A percentile compares a stretch with the other conserved stretches of the same genome.
Evolutionary conservation across 2,329 filamentous ascomycete species (phyloP).

Genomic region (Clarireedia monteithiana): DNA sequence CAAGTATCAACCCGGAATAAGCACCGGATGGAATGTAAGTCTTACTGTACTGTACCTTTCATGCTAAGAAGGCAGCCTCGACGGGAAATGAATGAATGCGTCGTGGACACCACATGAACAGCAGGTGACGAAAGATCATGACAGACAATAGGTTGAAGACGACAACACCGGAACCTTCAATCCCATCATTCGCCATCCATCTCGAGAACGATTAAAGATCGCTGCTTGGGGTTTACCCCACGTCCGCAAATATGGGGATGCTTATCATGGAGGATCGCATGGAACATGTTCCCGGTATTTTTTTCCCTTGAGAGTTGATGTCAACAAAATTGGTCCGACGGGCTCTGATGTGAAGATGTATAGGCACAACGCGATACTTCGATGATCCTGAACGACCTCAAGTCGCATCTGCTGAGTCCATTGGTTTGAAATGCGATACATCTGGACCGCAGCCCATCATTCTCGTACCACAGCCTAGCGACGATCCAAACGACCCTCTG

Average conservation of each 20-base stretch:
- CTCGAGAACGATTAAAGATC: neutral
- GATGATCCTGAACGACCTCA: constrained; percentile 47
- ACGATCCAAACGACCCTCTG: constrained; percentile 85
- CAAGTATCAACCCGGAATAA: no score
- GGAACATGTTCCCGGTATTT: constrained; percentile 66
- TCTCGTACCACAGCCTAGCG: constrained; percentile 81
- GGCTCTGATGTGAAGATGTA: neutral
- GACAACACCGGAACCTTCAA: no score
- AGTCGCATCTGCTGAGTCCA: constrained; percentile 31
- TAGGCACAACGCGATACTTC: constrained; percentile 57
- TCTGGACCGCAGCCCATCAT: constrained; percentile 63
- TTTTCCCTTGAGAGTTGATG: constrained; percentile 12
- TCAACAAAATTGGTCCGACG: neutral
- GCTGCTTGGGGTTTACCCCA: neutral
- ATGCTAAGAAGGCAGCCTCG: no score
- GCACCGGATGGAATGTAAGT: no score
- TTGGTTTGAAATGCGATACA: constrained; percentile 63
- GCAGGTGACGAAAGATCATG: no score
- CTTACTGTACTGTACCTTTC: no score
- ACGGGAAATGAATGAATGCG: no score
- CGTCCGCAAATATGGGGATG: constrained; percentile 33
- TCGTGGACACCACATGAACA: no score
- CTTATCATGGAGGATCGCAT: constrained; percentile 58
- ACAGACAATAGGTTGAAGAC: no score
- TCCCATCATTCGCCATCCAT: neutral